Evolutionary conservation across 2,329 filamentous ascomycete genomes (phyloP), one percentile per base, ranked within the genome.

Genomic region (Curvularia lunata): DNA sequence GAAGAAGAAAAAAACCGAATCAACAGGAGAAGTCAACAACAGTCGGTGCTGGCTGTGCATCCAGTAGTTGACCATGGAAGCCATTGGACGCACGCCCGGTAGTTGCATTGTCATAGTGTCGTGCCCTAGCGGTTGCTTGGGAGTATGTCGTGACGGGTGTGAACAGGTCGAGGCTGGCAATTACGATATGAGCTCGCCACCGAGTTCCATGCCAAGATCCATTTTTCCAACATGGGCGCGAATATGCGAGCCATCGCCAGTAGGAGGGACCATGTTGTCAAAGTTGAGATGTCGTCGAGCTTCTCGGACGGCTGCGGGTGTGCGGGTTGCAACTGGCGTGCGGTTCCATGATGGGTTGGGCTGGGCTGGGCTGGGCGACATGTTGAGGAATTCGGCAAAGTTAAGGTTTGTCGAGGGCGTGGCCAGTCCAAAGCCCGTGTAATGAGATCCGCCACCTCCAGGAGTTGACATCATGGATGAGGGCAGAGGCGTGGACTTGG

Each of bases 361-460:
- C 79, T 97, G 95, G 25, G 92, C 95, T 19, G 95, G 95, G 72
- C 92, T 97, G 0, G 95, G 95, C 6, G 95, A 97, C 75, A 98
- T 94, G 78, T 98, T 97, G 74, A 98, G 89, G 78, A 97, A 99
- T 74, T 99, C 95, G 51, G 92, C 87, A 79, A 98, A 96, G 80
- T 98, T 96, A 77, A 98, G 96, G 47, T 83, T 86, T 72, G 93
- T 90, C 16, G 89, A 89, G 0, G 94, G 94, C 0, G 94, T 98
- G 62, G 86, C 88, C 50, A 90, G 86, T 69, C 77, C 79, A 54
- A 88, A 84, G 48, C 84, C 83, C 43, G 89, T 77, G 69, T 87
- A 89, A 38, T 72, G 70, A 38, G 72, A 74, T 23, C 76, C 78
- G 60, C 86, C 85, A 40, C 88, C 89, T 52, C 88, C 89, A 1